These are phyloP conservation scores for Mortierella alpina DNA, from an alignment of 192 early-diverging fungal genomes.

Conservation along the genomic window DNA sequence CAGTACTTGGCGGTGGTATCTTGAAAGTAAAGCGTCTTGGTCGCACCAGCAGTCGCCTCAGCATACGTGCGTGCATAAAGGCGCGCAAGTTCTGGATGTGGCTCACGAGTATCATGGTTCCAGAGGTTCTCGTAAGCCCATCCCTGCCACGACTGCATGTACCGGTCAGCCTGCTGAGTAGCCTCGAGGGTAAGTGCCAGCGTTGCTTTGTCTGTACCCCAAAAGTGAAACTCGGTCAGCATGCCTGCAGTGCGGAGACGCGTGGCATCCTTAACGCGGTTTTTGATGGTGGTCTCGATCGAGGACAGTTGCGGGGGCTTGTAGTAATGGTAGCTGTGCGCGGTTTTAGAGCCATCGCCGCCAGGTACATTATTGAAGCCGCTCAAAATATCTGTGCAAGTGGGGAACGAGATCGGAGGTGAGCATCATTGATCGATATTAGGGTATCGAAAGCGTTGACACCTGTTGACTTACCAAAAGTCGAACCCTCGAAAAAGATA, in stretches of 20 bases:
- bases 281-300: conserved; percentile 49
- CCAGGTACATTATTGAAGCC: conserved; percentile 62
- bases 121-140: conserved; percentile 68
- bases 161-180: conserved; percentile 55
- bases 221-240: conserved; percentile 67
- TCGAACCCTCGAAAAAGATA: conserved; percentile 67
- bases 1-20: conserved; percentile 48
- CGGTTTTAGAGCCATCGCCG: conserved; percentile 61
- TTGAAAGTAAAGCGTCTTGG: conserved; percentile 52
- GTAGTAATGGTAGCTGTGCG: conserved; percentile 66
- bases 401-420: neutral
- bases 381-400: conserved; percentile 26
- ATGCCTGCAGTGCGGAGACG: conserved; percentile 59
- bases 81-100: conserved; percentile 31
- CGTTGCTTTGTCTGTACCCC: conserved; percentile 46
- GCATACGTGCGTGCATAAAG: conserved; percentile 56
- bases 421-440: neutral
- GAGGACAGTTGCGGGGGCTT: conserved; percentile 57
- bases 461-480: conserved; percentile 52
- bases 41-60: conserved; percentile 50
- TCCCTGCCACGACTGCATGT: conserved; percentile 65
- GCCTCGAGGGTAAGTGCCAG: conserved; percentile 50
- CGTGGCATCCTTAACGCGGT: conserved; percentile 56
- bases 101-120: conserved; percentile 6
- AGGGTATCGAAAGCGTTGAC: neutral